phyloP scores from a whole-genome alignment of 78 protist genomes.

The Planoprotostelium fungivorum region DNA sequence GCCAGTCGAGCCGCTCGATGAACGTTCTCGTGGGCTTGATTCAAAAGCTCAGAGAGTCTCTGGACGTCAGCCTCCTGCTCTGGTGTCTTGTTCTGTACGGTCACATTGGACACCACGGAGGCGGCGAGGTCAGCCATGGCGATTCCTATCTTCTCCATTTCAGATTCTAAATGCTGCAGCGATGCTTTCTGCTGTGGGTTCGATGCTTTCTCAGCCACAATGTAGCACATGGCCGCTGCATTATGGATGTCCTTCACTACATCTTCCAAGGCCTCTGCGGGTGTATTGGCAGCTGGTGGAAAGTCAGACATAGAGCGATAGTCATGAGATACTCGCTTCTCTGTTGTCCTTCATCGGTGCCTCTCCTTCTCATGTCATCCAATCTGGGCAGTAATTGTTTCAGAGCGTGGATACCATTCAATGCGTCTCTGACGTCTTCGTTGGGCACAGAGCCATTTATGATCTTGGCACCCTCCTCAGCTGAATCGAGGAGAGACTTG shows the following conservation, averaged over 20 bases:
- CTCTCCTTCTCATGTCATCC: background rate
- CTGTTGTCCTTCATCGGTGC: background rate
- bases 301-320: background rate
- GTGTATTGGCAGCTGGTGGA: background rate
- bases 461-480: background rate
- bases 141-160: background rate
- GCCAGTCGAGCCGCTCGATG: background rate
- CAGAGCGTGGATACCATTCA: background rate
- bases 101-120: background rate
- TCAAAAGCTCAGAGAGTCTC: background rate
- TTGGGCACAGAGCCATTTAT: background rate
- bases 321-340: background rate
- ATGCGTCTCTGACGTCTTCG: background rate
- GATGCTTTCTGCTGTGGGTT: background rate
- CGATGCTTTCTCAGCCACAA: background rate
- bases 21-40: background rate
- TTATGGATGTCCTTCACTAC: background rate
- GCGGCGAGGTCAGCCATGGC: background rate
- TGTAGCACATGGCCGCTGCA: background rate
- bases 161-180: background rate
- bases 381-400: background rate
- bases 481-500: background rate
- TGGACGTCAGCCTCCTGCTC: background rate
- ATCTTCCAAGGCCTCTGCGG: background rate
- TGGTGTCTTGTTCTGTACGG: background rate